Conservation (phyloP, 805 yeast species). For the Starmera caribaea region DNA sequence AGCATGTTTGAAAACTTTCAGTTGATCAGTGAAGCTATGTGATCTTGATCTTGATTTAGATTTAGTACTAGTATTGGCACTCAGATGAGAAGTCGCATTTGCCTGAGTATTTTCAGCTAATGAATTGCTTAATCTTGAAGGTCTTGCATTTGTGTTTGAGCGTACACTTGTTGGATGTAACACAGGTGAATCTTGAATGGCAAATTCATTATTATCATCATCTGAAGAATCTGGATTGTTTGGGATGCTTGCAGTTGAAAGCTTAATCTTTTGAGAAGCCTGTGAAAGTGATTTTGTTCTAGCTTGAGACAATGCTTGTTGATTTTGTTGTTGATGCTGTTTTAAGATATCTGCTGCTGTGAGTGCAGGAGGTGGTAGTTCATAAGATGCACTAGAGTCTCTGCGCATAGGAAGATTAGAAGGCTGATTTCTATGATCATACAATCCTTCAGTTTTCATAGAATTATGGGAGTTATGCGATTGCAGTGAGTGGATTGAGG, state of each 20-base stretch:
- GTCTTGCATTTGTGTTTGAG: conserved; percentile 4
- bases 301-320: no score
- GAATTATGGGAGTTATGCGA: conserved; percentile 23
- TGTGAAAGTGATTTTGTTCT: no score
- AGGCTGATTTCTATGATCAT: conserved; percentile 41
- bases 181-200: conserved; percentile 9
- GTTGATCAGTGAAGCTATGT: conserved; percentile 34
- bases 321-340: no score
- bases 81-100: background rate
- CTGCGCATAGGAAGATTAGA: conserved; percentile 28
- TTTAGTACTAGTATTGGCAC: background rate
- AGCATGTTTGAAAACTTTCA: conserved; percentile 22
- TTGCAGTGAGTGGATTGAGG: conserved; percentile 5
- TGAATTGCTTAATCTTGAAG: conserved; percentile 6
- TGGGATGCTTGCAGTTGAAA: no score
- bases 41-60: conserved; percentile 20
- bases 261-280: no score
- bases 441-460: conserved; percentile 30
- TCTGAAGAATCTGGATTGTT: no score
- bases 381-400: conserved; percentile 11
- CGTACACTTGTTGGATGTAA: conserved; percentile 1
- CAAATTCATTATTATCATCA: conserved; percentile 8
- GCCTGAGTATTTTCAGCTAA: background rate
- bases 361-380: conserved; percentile 16
- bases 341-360: background rate